Evolutionary conservation across 441 rosid genomes (phyloP), one percentile per base, ranked within the genome.

Genomic region (Adansonia madagascariensis): DNA sequence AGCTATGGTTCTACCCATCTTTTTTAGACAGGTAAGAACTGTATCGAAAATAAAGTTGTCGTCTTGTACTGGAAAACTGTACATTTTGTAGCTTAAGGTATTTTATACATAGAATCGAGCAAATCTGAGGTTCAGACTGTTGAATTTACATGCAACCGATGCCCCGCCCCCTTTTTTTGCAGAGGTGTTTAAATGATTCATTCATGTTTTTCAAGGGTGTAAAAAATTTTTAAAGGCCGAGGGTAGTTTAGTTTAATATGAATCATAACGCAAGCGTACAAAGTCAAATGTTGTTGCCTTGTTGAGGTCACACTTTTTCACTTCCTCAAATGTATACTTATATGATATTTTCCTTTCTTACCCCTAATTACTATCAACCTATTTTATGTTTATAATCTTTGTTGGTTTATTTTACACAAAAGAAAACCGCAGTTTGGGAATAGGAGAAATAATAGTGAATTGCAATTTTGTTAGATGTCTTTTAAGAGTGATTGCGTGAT

Each of bases 41-140:
- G 76, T 79, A 71, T 77, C 41, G 75, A 55, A 80, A 88, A 90
- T 88, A 86, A 89, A 85, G 80, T 79, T 74, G 84, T 80, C 85
- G 90, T 88, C 85, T 83, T 61, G 89, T 87, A 85, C 88, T 79
- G 61, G 71, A 81, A 4, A 88, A 81, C 82, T 94, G 98, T 94
- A 91, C 83, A 90, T 93, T 90, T 79, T 90, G 93, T 88, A 92
- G 97, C 86, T 83, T 83, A 82, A 84, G 80, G 86, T 35, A 35
- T 74, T 87, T 61, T 85, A 88, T 89, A 87, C 81, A 80, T 88
- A 85, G 86, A 84, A 79, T 82, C 73, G 80, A 78, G 88, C 83
- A 68, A 84, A 41, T 80, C 81, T 41, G 80, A 84, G 85, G 82
- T 82, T 55, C 82, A 80, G 79, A 87, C 79, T 80, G 84, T 84